phyloP scores from a whole-genome alignment of 2,329 filamentous ascomycete genomes.

The Fusarium continuum region DNA sequence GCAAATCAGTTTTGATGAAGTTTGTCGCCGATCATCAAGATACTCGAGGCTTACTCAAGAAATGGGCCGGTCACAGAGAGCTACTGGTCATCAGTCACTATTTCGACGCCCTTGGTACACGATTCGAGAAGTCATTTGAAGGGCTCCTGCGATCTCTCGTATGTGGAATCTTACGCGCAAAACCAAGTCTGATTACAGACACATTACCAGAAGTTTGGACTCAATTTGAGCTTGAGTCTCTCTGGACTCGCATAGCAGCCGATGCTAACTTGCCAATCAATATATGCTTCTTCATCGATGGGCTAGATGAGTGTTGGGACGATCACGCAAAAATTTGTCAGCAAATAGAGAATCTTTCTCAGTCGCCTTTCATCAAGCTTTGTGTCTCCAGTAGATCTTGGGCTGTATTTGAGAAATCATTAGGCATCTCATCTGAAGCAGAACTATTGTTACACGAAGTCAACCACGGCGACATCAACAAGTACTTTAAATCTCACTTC shows the following conservation, averaged over 20 bases:
- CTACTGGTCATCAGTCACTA: not conserved
- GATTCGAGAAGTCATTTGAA: slow-evolving; percentile 7
- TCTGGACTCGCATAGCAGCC: not conserved
- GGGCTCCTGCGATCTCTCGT: slow-evolving; percentile 13
- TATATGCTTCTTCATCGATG: slow-evolving; percentile 35
- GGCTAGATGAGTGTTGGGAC: slow-evolving; percentile 26
- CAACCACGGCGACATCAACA: slow-evolving; percentile 20
- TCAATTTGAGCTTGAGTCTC: not conserved
- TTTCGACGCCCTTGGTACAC: not conserved
- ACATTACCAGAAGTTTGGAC: not conserved
- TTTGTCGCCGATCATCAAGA: not conserved
- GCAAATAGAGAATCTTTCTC: not conserved
- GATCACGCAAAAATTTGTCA: slow-evolving; percentile 16
- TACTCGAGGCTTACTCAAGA: not conserved
- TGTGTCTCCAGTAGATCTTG: slow-evolving; percentile 26
- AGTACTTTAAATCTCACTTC: not conserved
- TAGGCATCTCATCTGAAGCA: not conserved
- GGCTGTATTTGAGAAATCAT: slow-evolving; percentile 9
- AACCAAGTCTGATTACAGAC: not conserved
- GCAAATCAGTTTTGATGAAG: slow-evolving; percentile 21
- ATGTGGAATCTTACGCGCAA: slow-evolving; percentile 12
- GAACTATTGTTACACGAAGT: slow-evolving; percentile 27
- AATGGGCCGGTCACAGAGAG: not conserved
- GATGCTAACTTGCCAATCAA: not conserved
- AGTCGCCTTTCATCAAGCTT: slow-evolving; percentile 15